Evolutionary conservation across 257 asterid genomes (phyloP), one percentile per base, ranked within the genome.

Genomic region (Solanum verrucosum): DNA sequence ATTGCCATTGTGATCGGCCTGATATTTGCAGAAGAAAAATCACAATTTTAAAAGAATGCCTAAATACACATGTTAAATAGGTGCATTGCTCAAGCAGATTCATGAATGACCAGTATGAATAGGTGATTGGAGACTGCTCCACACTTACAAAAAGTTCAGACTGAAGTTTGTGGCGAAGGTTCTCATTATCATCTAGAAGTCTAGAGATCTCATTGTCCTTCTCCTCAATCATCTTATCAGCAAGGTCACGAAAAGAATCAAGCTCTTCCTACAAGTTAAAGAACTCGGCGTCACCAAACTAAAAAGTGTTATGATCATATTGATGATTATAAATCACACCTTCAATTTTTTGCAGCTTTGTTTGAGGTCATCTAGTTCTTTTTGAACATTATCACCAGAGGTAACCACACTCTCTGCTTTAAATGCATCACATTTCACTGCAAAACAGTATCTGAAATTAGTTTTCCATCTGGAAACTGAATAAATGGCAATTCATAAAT

Each of bases 161-260:
- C 83, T 96, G 95, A 88, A 96, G 93, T 90, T 91, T 90, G 83
- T 92, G 95, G 59, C 89, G 95, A 44, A 97, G 95, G 88, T 91
- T 92, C 90, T 94, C 93, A 14, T 92, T 96, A 65, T 96, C 99
- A 92, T 93, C 92, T 92, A 94, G 88, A 89, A 97, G 98, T 89
- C 98, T 90, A 82, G 97, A 93, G 87, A 96, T 95, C 87, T 97
- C 98, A 70, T 89, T 91, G 89, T 97, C 99, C 91, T 97, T 97
- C 92, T 97, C 99, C 93, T 95, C 99, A 77, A 97, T 93, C 96
- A 97, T 92, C 93, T 92, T 96, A 92, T 97, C 99, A 90, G 99
- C 99, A 90, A 97, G 99, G 91, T 97, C 99, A 71, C 96, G 99
- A 83, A 96, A 94, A 79, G 95, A 87, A 86, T 49, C 91, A 91